phyloP scores from a whole-genome alignment of 1,139 yeast species.

The Candida mesenterica region DNA sequence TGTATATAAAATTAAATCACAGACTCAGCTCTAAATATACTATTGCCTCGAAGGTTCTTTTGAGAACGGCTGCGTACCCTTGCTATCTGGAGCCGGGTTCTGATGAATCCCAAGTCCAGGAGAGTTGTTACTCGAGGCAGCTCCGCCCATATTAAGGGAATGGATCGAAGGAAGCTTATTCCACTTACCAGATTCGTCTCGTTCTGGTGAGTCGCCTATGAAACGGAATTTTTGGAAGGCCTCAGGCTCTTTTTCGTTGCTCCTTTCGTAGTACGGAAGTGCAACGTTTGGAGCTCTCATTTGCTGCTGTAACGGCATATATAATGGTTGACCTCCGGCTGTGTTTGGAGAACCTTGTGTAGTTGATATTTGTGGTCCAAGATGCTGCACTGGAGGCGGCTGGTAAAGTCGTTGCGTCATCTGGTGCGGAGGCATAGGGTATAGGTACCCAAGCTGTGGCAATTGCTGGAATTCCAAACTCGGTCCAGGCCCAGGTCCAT shows the following conservation, averaged over 20 bases:
- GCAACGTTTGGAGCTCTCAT: conserved; percentile 2
- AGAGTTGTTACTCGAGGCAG: neutral
- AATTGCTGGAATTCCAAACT: conserved; percentile 3
- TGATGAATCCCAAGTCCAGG: neutral
- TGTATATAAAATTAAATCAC: too few relatives aligned
- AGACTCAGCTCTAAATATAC: too few relatives aligned
- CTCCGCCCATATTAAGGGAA: conserved; percentile 1
- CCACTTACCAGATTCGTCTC: neutral
- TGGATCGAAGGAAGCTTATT: conserved; percentile 2
- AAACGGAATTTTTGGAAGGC: conserved; percentile 7
- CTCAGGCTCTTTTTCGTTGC: conserved; percentile 3
- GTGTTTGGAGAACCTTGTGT: neutral
- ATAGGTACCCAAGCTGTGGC: conserved; percentile 6
- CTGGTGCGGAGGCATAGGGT: conserved; percentile 4
- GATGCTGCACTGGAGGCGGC: conserved; percentile 2
- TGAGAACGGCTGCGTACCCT: neutral
- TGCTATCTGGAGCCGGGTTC: neutral
- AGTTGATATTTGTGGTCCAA: conserved; percentile 1
- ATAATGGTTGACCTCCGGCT: neutral
- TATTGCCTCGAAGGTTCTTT: too few relatives aligned
- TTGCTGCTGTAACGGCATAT: neutral
- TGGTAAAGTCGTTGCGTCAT: conserved; percentile 1
- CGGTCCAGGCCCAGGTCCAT: neutral
- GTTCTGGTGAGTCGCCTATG: conserved; percentile 2
- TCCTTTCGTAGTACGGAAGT: conserved; percentile 6